Evolutionary conservation across 345 rosid species (phyloP).

Genomic region (Dipteronia dyeriana): DNA sequence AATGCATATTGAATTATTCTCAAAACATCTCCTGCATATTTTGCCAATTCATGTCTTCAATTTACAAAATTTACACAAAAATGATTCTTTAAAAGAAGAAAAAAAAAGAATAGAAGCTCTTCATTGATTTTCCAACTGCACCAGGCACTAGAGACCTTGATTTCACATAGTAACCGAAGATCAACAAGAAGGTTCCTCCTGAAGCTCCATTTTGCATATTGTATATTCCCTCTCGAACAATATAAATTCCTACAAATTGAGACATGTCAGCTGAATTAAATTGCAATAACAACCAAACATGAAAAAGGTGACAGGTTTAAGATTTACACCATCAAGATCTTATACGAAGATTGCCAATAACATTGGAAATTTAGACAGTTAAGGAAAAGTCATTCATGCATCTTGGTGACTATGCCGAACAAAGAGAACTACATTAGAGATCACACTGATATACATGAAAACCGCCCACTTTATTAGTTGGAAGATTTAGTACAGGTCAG

Average conservation of each 20-base stretch:
- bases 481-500: neutral
- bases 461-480: neutral
- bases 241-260: conserved; percentile 70
- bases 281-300: neutral
- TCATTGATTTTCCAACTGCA: neutral
- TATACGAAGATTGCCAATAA: neutral
- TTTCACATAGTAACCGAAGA: neutral
- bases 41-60: neutral
- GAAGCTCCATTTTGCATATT: conserved; percentile 68
- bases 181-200: conserved; percentile 49
- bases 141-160: neutral
- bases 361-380: neutral
- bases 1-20: neutral
- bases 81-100: neutral
- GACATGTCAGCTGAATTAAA: conserved; percentile 12
- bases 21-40: too few species aligned
- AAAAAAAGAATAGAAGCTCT: neutral
- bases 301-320: neutral
- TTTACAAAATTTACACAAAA: neutral
- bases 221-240: conserved; percentile 83
- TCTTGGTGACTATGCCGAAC: neutral
- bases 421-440: neutral
- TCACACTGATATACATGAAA: neutral
- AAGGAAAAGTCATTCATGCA: neutral
- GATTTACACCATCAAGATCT: neutral